phyloP scores from a whole-genome alignment of 2,329 filamentous ascomycete species.

The Fusarium goolgardi region DNA sequence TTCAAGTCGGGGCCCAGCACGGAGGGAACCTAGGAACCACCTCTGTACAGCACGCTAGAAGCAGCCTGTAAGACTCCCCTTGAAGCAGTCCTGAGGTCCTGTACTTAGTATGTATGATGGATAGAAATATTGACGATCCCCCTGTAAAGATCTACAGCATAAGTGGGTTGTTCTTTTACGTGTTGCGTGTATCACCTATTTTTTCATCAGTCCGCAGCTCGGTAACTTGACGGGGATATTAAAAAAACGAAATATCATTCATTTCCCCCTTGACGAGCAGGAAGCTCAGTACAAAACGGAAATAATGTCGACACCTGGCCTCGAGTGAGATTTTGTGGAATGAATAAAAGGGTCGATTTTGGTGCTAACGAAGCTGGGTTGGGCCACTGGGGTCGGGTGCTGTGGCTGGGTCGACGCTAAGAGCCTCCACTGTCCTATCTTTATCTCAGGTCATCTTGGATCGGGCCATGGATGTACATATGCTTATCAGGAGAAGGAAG shows the following conservation, averaged over 20 bases:
- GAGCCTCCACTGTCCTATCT: conserved; percentile 29
- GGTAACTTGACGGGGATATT: neutral
- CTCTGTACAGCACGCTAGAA: neutral
- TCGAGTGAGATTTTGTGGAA: conserved; percentile 29
- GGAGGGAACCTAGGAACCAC: neutral
- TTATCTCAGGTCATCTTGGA: conserved; percentile 33
- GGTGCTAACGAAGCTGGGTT: conserved; percentile 3
- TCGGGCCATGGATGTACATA: conserved; percentile 1
- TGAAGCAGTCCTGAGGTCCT: neutral
- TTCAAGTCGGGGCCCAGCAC: conserved; percentile 2
- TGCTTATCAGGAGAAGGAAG: conserved; percentile 22
- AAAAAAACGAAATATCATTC: too few species aligned
- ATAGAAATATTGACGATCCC: conserved; percentile 18
- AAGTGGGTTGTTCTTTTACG: conserved; percentile 19
- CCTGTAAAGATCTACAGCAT: conserved; percentile 33
- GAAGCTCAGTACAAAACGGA: neutral
- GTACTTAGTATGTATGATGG: neutral
- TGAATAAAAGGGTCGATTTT: conserved; percentile 17
- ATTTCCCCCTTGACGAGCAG: neutral
- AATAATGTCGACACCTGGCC: conserved; percentile 11
- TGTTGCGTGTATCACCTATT: neutral
- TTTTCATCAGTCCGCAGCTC: neutral
- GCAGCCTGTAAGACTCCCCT: conserved; percentile 5
- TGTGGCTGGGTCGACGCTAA: conserved; percentile 41
- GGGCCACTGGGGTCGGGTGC: conserved; percentile 1